Base-by-base conservation (phyloP, 768 basidiomycete species). In the Galerina marginata region DNA sequence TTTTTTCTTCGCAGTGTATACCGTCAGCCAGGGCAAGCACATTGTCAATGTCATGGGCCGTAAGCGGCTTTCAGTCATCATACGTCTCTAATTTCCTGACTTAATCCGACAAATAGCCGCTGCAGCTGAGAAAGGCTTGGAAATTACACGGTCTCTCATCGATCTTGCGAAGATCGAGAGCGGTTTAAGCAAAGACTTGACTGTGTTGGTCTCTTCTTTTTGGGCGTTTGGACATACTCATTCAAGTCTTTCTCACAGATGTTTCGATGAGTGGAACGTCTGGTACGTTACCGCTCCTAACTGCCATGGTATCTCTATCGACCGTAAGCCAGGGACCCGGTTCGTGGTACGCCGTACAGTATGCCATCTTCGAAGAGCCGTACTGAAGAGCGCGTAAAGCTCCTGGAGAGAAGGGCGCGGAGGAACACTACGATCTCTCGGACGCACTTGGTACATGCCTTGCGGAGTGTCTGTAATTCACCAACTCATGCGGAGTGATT, bases 251-350 rank as follows among this genome's bases (percentile, higher is more conserved):
- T 15, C 5, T 48, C 26, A 23, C 29, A 78, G 79, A 3, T 80
- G 79, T 54, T 86, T 83, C 51, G 85, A 86, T 54, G 83, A 84
- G 68, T 86, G 83, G 83, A 84, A 84, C 60, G 83, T 84, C 16
- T 84, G 81, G 80, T 78, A 59, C 14, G 71, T 66, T 9, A 29
- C 36, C 6, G 45, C 36, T 23, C 2, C 25, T 11, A 25, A 29
- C 10, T 38, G 4, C 11, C 20, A 23, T 29, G n/a, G 55, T 1
- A 46, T 15, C 20, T 25, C 11, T 59, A 5, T 12, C 16, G 15
- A 4, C 10, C 6, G 38, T 50, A 76, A 6, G 29, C 7, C n/a
- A 58, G 77, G 78, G 79, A 81, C 67, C 79, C 79, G n/a, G 69
- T 77, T n/a, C 72, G 79, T 50, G 77, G 77, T 78, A 64, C 11